Evolutionary conservation across 176 grass and related monocot genomes (phyloP).

Genomic region (Aegilops tauschii): DNA sequence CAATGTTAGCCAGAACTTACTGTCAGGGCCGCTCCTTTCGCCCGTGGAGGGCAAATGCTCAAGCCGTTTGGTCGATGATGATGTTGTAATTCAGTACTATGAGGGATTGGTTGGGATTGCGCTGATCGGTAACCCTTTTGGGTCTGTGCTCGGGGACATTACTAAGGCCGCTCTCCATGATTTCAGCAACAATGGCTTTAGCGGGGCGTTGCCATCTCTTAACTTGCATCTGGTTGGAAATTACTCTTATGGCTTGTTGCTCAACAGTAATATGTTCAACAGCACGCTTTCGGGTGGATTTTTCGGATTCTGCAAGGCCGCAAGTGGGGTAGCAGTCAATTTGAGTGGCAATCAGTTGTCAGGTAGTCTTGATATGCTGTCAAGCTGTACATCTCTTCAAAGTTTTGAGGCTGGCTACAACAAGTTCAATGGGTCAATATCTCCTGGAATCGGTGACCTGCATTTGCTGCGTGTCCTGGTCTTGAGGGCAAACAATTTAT

Average conservation of each 20-base stretch:
- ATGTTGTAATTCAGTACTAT: conserved; percentile 40
- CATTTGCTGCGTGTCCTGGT: conserved; percentile 44
- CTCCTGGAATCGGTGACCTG: conserved; percentile 13
- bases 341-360: conserved; percentile 46
- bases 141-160: conserved; percentile 4
- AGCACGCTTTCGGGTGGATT: conserved; percentile 31
- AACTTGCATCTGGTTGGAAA: conserved; percentile 7
- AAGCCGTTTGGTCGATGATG: not conserved
- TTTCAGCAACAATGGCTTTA: conserved; percentile 57
- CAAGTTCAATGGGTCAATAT: conserved; percentile 34
- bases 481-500: conserved; percentile 52
- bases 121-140: conserved; percentile 20
- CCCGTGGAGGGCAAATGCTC: conserved; percentile 18
- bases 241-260: conserved; percentile 43
- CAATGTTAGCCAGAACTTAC: conserved; percentile 53
- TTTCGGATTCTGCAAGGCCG: conserved; percentile 34
- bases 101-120: conserved; percentile 21
- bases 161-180: conserved; percentile 38
- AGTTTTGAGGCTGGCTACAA: conserved; percentile 53
- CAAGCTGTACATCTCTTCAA: conserved; percentile 33
- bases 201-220: conserved; percentile 38
- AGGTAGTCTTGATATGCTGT: conserved; percentile 34
- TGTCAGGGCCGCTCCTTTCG: conserved; percentile 33
- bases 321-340: conserved; percentile 35
- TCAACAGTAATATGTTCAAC: conserved; percentile 45